Conservation (phyloP, 257 asterid genomes). For the Parsonsia alboflavescens region DNA sequence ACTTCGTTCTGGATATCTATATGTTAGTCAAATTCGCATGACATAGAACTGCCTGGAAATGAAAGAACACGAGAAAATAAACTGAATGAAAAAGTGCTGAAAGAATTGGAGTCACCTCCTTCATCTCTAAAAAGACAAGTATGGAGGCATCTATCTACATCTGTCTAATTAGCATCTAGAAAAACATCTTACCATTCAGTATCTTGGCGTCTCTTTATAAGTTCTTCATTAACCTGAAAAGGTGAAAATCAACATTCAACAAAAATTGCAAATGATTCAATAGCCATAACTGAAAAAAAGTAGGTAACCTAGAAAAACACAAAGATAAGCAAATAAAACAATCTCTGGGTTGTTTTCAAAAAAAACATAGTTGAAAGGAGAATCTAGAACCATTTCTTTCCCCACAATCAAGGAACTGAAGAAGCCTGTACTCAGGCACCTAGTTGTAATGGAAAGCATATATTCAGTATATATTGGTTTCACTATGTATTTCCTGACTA, state of each 20-base stretch:
- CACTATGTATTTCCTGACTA: background rate
- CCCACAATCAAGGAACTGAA: background rate
- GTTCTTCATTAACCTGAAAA: slow-evolving; percentile 63
- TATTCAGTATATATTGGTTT: background rate
- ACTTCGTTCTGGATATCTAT: background rate
- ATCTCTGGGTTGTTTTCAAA: background rate
- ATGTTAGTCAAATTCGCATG: background rate
- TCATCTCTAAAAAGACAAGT: background rate
- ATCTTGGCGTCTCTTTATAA: slow-evolving; percentile 62
- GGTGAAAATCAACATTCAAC: background rate
- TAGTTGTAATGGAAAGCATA: background rate
- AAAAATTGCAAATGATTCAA: background rate
- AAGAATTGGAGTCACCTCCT: background rate
- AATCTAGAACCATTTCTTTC: background rate
- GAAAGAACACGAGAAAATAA: background rate
- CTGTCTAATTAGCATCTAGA: background rate
- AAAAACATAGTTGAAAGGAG: background rate
- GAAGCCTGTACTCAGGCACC: background rate
- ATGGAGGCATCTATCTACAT: too few relatives aligned
- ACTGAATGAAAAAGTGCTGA: background rate
- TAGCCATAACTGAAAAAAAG: background rate
- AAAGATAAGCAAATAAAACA: slow-evolving; percentile 5
- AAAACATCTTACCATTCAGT: slow-evolving; percentile 47
- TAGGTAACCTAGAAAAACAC: background rate
- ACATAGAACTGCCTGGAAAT: background rate